phyloP scores from a whole-genome alignment of 2,329 filamentous ascomycete genomes.

The Fusarium annulatum region DNA sequence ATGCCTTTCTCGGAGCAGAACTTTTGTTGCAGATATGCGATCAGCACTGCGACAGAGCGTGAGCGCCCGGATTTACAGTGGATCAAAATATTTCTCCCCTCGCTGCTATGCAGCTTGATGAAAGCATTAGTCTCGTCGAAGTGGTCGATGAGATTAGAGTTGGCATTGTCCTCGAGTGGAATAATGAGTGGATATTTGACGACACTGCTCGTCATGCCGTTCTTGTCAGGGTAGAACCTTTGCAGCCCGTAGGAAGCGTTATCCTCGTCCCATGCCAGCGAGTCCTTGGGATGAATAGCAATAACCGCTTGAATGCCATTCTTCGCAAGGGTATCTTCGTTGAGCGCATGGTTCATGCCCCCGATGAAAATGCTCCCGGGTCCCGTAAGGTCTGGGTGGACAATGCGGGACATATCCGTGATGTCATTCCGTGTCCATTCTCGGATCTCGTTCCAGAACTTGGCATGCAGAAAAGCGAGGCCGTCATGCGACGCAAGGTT shows the following conservation, averaged over 20 bases:
- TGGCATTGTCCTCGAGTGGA: not conserved
- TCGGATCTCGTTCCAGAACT: constrained; percentile 1
- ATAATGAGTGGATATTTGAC: not conserved
- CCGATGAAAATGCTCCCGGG: not conserved
- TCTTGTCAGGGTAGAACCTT: not conserved
- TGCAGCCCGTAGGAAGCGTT: not conserved
- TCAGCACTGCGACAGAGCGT: not conserved
- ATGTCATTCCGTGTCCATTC: not conserved
- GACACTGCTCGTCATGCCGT: not conserved
- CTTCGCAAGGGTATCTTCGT: not conserved
- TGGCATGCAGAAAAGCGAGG: not conserved
- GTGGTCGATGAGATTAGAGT: not conserved
- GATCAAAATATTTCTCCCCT: not conserved
- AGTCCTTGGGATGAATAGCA: not conserved
- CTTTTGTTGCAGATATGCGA: not conserved
- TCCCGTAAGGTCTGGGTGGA: not conserved
- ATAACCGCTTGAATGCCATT: not conserved
- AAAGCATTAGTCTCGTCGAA: not conserved
- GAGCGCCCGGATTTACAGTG: constrained; percentile 3
- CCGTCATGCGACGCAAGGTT: not conserved
- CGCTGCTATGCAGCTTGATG: accelerated
- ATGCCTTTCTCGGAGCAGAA: not conserved
- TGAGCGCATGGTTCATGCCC: constrained; percentile 2
- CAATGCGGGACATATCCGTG: not conserved
- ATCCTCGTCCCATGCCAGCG: not conserved